Evolutionary conservation across 1,284 basidiomycete species (phyloP), one percentile per base, ranked within the genome.

Genomic region (Abortiporus biennis): DNA sequence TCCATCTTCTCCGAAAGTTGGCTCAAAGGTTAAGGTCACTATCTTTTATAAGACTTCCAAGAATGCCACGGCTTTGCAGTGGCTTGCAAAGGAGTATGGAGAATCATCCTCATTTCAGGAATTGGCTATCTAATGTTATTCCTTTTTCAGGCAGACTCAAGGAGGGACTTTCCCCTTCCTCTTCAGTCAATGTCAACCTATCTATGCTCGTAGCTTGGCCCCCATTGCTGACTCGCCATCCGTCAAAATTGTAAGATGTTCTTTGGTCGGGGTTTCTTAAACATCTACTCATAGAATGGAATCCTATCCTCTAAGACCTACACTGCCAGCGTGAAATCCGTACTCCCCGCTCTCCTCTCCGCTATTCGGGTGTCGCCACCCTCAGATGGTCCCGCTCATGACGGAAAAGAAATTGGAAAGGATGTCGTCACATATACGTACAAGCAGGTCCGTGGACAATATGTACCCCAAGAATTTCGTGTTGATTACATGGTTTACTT

Each of bases 181-280:
- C 27, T 97, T 96, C 71, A 93, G 89, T 45, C 93, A 98, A 64
- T 92, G 87, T 58, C 93, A 97, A 61, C 92, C 94, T 15, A 94
- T 92, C 54, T 91, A 93, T 57, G 85, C 85, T 6, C 77, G 92
- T 37, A 75, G 85, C 1, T 64, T 96, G 40, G 75, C 85, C 0
- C 92, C 92, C 0, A 63, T 88, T 37, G 90, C 93, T 75, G 87
- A 87, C 74, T 78, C 76, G 0, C 78, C 84, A 6, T 80, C 81
- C 2, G 76, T 79, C n/a, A 88, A 88, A 61, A 78, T 83, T 40
- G 85, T 86, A 54, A 43, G 76, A 30, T 9, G 8, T 24, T 25
- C n/a, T 5, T 3, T 3, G 21, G 4, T 19, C 24, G 19, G 15
- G 8, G n/a, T 12, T 20, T 37, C 15, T 2, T 12, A n/a, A 15